Conservation (phyloP, 2,329 filamentous ascomycete genomes). For the Penicillium brasilianum region DNA sequence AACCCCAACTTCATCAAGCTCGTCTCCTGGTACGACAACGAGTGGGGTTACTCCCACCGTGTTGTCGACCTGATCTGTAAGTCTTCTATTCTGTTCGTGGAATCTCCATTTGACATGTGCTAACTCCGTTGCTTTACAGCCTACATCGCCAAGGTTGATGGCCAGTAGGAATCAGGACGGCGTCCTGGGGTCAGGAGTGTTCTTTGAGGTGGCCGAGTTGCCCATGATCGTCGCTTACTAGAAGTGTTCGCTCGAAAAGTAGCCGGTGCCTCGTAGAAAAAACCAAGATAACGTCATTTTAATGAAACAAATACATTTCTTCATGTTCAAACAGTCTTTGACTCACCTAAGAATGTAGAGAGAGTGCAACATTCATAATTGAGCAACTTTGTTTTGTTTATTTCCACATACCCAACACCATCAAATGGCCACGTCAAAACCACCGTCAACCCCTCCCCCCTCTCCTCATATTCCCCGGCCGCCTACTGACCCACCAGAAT, state of each 20-base stretch:
- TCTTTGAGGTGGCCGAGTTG: slow-evolving; percentile 35
- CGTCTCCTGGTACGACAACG: slow-evolving; percentile 98
- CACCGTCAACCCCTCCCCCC: slow-evolving; percentile 24
- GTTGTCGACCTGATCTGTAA: slow-evolving; percentile 73
- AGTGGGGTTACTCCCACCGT: slow-evolving; percentile 99
- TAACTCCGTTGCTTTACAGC: slow-evolving; percentile 52
- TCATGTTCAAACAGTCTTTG: slow-evolving; percentile 18
- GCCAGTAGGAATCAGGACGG: slow-evolving; percentile 49
- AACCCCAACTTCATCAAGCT: slow-evolving; percentile 99
- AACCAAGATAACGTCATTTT: slow-evolving; percentile 34
- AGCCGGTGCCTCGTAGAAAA: slow-evolving; percentile 21
- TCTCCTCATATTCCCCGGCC: slow-evolving; percentile 28
- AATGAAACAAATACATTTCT: slow-evolving; percentile 34
- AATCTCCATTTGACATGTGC: background rate
- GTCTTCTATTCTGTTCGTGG: slow-evolving; percentile 19
- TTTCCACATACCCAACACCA: slow-evolving; percentile 9
- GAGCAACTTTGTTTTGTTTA: too few species aligned
- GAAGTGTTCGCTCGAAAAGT: slow-evolving; percentile 5
- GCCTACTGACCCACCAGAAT: slow-evolving; percentile 41
- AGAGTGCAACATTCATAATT: too few species aligned
- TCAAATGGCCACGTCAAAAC: slow-evolving; percentile 40
- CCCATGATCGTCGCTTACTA: slow-evolving; percentile 11
- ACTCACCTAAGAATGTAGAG: too few species aligned
- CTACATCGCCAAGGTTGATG: slow-evolving; percentile 80
- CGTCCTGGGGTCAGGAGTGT: slow-evolving; percentile 40